Percentiles rank a stretch among this genome's conserved stretches.
These are phyloP conservation scores for Tympanopsis confertula DNA, from an alignment of 2,329 filamentous ascomycete species.

Conservation along the genomic window DNA sequence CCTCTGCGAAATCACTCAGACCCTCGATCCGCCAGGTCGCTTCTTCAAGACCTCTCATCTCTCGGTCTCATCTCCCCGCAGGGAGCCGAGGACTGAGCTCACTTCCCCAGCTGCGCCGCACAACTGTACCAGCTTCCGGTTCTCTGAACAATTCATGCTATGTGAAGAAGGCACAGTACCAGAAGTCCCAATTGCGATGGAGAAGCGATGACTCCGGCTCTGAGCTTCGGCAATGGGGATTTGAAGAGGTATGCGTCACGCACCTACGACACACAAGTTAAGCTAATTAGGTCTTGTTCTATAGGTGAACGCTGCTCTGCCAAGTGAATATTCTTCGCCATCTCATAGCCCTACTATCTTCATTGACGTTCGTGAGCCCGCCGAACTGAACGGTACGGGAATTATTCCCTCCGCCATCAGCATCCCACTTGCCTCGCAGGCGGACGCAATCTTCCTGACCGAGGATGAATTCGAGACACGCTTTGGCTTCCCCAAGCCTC, in stretches of 20 bases:
- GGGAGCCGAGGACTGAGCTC: too few relatives aligned
- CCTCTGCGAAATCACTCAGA: too few relatives aligned
- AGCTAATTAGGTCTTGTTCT: neutral
- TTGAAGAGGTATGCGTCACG: slow-evolving; percentile 1
- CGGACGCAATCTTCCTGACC: neutral
- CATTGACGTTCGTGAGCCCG: slow-evolving; percentile 1
- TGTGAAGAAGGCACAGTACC: too few relatives aligned
- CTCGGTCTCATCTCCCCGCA: too few relatives aligned
- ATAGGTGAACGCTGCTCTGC: neutral
- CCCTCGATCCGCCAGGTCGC: too few relatives aligned
- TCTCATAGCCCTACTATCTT: neutral
- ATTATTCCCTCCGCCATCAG: neutral
- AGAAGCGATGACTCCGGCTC: too few relatives aligned
- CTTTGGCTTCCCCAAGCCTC: slow-evolving; percentile 1
- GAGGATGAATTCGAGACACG: neutral
- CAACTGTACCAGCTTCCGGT: too few relatives aligned
- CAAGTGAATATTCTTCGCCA: neutral
- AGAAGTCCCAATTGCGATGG: too few relatives aligned
- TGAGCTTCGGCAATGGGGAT: too few relatives aligned
- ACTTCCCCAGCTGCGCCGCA: too few relatives aligned
- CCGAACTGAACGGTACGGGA: neutral
- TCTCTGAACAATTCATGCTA: too few relatives aligned
- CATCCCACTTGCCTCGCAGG: neutral
- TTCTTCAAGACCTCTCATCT: too few relatives aligned
- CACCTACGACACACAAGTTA: neutral